Base-by-base conservation (phyloP, 371 early-diverging fungal genomes). In the Lichtheimia ramosa region DNA sequence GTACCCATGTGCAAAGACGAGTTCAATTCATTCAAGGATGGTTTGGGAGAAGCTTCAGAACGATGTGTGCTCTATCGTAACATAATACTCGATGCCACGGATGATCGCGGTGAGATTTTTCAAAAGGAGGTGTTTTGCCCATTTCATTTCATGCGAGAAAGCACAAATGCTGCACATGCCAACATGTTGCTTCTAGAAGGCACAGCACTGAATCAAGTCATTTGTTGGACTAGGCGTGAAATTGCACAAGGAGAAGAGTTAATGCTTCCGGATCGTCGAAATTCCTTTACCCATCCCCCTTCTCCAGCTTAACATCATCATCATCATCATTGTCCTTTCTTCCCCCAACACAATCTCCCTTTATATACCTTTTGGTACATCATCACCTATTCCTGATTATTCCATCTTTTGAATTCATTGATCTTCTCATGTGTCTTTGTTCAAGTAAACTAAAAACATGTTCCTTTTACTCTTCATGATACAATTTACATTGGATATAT, bases 1-100 rank as follows among this genome's bases (percentile, higher is more conserved):
- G 93, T 94, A 4, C 95, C 95, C 5, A 93, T 92, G 91, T 89
- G 90, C 3, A 92, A 92, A 58, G 89, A 91, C 62, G 94, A 94
- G 60, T 95, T 91, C 65, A 94, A 94, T 62, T 83, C 86, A 12
- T 65, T 85, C 48, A 95, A 95, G 64, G 95, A 93, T 56, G 75
- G 80, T 18, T 75, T 89, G 2, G 93, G 93, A 0, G 61, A 83
- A 14, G 83, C 95, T 0, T 88, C 69, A 0, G 71, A 73, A 39
- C 70, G 70, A 64, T 89, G 92, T 3, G 91, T 93, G 58, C 89
- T 89, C 85, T 94, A 94, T 64, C 85, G 91, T n/a, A 81, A 84
- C n/a, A 93, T 89, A 0, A 87, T 94, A 1, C 68, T 94, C 46
- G 95, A 94, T 70, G 93, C 93, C 2, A 94, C 94, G 1, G 88